Base-by-base conservation (phyloP, 2,329 filamentous ascomycete species). In the Lasiodiplodia sp. region DNA sequence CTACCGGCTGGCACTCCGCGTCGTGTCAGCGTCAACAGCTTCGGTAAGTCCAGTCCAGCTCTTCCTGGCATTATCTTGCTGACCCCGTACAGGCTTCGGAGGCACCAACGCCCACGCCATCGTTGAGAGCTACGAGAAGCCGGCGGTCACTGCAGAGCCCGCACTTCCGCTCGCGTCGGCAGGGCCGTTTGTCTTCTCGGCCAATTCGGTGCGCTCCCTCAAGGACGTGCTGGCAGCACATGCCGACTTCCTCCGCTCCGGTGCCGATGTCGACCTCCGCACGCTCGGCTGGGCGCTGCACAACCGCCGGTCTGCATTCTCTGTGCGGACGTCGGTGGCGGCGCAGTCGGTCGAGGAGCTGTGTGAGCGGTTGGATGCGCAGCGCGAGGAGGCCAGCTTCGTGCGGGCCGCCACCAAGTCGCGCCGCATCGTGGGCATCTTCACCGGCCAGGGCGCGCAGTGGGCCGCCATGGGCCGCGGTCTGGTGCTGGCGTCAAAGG, bases 371-470 rank as follows among this genome's bases (percentile, higher is more conserved):
- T 49, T 3, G 58, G 67, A 10, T 49, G 67, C 16, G n/a, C 25
- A 18, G 40, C 25, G 49, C 53, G 57, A 34, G 68, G 49, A 31
- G 28, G 44, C 14, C 8, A 34, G 31, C 31, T 34, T 34, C 31
- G 31, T 21, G 49, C 49, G 52, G 38, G 25, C 23, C 21, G 25
- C 34, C 2, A 25, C 23, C 25, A 52, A 38, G 38, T 10, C 21
- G 31, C 31, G 31, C 11, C 44, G 58, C 28, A 40, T 70, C 31
- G 56, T 72, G 2, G 81, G 80, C 18, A 67, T 82, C 10, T 83
- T 83, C 69, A 82, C 81, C 0, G 82, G 82, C 3, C 82, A 83
- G 68, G 82, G 82, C 21, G 80, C 80, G 1, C 80, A 82, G 52
- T 83, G 79, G 78, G 67, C 68, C 1, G 75, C 73, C 1, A 83